phyloP scores from a whole-genome alignment of 2,329 filamentous ascomycete species.

The Cadophora sp. region DNA sequence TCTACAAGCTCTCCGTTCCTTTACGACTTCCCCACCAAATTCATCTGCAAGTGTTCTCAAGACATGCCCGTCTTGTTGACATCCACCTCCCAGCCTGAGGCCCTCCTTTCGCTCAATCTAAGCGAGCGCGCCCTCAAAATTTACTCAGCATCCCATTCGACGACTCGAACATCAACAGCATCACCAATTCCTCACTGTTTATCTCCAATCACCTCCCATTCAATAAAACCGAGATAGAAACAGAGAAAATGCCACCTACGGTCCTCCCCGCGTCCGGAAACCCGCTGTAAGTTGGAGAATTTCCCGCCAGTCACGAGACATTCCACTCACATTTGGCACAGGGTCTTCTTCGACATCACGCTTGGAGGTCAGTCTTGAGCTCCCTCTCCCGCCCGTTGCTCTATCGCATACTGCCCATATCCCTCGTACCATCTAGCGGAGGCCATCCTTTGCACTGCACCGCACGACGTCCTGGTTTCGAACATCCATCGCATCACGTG shows the following conservation, averaged over 20 bases:
- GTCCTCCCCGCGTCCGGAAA: constrained; percentile 52
- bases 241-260: constrained; percentile 47
- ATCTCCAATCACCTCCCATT: not conserved
- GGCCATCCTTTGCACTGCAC: too few species aligned
- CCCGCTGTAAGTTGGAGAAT: constrained; percentile 48
- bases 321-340: constrained; percentile 26
- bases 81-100: constrained; percentile 4
- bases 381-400: constrained; percentile 11
- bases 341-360: constrained; percentile 73
- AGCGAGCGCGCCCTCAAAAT: constrained; percentile 1
- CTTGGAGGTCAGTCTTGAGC: constrained; percentile 68
- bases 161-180: constrained; percentile 10
- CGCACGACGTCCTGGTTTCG: not conserved
- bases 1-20: not conserved
- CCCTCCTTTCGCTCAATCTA: not conserved
- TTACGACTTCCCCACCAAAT: not conserved
- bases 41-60: not conserved
- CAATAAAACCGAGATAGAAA: not conserved
- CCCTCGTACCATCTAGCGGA: too few species aligned
- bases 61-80: constrained; percentile 6
- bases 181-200: not conserved
- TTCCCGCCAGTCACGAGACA: constrained; percentile 28
- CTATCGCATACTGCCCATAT: not conserved
- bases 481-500: constrained; percentile 38
- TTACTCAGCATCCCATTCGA: not conserved